Conservation (phyloP, 768 basidiomycete species). For the Termitomyces sp. region DNA sequence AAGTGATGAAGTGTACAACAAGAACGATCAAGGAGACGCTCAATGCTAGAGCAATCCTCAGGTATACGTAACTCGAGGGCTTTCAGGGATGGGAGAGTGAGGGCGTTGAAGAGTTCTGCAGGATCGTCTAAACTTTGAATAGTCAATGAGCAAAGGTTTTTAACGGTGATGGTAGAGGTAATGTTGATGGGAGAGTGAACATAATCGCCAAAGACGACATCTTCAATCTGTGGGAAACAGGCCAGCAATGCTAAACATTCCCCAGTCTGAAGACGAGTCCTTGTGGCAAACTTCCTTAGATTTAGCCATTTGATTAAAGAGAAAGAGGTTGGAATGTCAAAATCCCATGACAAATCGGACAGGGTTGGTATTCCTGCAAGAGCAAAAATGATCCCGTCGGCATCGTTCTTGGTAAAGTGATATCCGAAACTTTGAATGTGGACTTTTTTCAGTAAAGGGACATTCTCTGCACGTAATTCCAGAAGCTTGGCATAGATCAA, state of each 20-base stretch:
- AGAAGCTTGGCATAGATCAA: neutral
- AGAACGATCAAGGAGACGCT: neutral
- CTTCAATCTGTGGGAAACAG: neutral
- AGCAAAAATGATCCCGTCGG: neutral
- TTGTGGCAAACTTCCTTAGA: neutral
- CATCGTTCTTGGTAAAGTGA: neutral
- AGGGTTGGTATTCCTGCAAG: neutral
- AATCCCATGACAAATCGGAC: neutral
- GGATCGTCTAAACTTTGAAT: neutral
- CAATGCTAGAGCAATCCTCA: neutral
- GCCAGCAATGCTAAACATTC: neutral
- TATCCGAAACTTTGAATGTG: neutral
- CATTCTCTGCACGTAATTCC: neutral
- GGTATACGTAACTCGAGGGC: neutral
- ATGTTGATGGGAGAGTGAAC: neutral
- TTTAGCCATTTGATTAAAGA: neutral
- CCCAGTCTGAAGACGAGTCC: neutral
- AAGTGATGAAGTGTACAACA: neutral
- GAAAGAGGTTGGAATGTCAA: neutral
- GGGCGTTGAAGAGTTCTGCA: neutral
- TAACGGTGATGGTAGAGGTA: neutral
- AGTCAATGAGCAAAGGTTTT: neutral
- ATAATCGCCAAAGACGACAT: neutral
- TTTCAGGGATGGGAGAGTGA: neutral
- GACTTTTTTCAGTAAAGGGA: neutral